These are phyloP conservation scores for Brasilioporus rufonigricans DNA, from an alignment of 768 basidiomycete species.

Conservation along the genomic window DNA sequence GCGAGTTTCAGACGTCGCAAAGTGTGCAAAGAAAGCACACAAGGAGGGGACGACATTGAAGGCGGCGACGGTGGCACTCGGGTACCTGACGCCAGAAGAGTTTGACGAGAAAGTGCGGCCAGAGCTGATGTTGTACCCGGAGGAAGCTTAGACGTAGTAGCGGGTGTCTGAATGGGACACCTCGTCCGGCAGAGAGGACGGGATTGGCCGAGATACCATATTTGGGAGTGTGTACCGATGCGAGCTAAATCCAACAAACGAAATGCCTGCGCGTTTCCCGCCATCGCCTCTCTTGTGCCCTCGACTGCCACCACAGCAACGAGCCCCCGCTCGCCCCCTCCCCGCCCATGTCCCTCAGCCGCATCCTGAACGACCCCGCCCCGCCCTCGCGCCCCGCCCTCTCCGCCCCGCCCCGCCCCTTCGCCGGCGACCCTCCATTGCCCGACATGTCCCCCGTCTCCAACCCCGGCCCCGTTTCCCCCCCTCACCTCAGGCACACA, in stretches of 20 bases:
- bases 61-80: conserved; percentile 87
- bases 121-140: conserved; percentile 85
- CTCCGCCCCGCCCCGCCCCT: conserved; percentile 2
- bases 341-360: conserved; percentile 64
- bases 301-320: conserved; percentile 16
- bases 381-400: conserved; percentile 36
- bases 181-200: conserved; percentile 3
- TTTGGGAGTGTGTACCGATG: conserved; percentile 33
- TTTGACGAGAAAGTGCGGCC: conserved; percentile 94
- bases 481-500: conserved; percentile 20
- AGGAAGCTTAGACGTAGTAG: conserved; percentile 37
- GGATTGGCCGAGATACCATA: conserved; percentile 27
- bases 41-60: conserved; percentile 96
- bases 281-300: conserved; percentile 20
- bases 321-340: conserved; percentile 8
- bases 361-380: conserved; percentile 78
- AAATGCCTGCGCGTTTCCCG: conserved; percentile 34
- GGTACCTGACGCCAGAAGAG: conserved; percentile 83
- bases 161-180: neutral
- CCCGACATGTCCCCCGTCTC: conserved; percentile 25
- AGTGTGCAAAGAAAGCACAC: conserved; percentile 99
- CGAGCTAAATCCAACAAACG: conserved; percentile 37
- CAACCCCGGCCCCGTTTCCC: conserved; percentile 17
- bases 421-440: conserved; percentile 20
- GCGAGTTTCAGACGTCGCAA: conserved; percentile 77